A percentile compares a stretch with the other conserved stretches of the same genome.
Evolutionary conservation across 176 grass and related monocot species (phyloP).

Genomic region (Oryza longistaminata): DNA sequence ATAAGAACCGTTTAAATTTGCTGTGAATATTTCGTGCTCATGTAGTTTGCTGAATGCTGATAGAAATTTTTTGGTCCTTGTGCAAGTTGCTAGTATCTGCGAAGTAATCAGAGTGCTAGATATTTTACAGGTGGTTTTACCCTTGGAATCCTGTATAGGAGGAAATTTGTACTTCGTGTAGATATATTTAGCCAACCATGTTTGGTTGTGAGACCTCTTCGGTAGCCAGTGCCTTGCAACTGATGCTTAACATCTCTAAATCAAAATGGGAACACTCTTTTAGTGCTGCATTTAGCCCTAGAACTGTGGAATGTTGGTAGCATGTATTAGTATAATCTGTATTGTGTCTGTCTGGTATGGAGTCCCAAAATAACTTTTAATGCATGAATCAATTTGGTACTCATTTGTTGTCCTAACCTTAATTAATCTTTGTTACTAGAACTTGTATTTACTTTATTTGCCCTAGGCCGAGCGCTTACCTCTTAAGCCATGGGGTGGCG

Average conservation of each 20-base stretch:
- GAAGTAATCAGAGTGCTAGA: background rate
- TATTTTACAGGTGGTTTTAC: background rate
- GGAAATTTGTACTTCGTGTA: background rate
- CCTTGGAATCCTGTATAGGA: background rate
- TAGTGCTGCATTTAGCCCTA: background rate
- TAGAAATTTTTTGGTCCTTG: too few relatives aligned
- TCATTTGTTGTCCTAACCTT: background rate
- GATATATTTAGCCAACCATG: background rate
- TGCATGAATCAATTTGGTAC: background rate
- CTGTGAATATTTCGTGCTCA: background rate
- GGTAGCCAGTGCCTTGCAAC: background rate
- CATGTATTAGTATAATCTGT: background rate
- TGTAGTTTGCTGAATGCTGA: background rate
- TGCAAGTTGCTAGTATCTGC: background rate
- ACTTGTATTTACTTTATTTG: conserved; percentile 4
- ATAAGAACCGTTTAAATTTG: background rate
- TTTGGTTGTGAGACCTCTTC: too few relatives aligned
- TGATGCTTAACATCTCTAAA: background rate
- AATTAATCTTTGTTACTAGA: background rate
- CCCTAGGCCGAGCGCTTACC: conserved; percentile 86
- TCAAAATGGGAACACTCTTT: background rate
- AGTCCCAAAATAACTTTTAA: background rate
- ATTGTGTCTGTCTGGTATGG: background rate
- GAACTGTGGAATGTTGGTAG: background rate
- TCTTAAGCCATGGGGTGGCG: conserved; percentile 65